phyloP scores from a whole-genome alignment of 1,284 basidiomycete genomes.

The Papiliotrema laurentii region DNA sequence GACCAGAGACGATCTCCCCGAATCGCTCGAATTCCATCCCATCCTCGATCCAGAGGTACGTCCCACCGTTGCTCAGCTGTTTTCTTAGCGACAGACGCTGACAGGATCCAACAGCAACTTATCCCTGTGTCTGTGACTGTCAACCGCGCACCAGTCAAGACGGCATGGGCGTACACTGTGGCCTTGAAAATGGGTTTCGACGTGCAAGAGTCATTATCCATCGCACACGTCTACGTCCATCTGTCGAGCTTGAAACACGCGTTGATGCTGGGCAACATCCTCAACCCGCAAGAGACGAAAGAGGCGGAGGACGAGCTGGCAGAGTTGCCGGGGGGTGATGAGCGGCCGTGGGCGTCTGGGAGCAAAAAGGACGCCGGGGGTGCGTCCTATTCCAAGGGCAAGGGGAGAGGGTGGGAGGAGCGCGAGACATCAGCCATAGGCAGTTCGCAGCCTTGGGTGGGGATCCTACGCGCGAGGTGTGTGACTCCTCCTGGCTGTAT shows the following conservation, averaged over 20 bases:
- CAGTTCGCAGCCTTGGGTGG: slow-evolving; percentile 85
- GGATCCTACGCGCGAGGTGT: slow-evolving; percentile 81
- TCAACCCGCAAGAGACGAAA: slow-evolving; percentile 50
- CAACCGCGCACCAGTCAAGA: slow-evolving; percentile 92
- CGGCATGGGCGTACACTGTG: slow-evolving; percentile 82
- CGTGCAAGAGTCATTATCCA: slow-evolving; percentile 70
- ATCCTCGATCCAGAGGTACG: slow-evolving; percentile 36
- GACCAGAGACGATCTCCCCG: slow-evolving; percentile 15
- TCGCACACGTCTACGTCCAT: slow-evolving; percentile 71
- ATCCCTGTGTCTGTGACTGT: slow-evolving; percentile 61
- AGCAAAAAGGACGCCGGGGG: too few species aligned
- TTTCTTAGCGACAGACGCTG: background rate
- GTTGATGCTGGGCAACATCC: slow-evolving; percentile 65
- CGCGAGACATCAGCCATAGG: slow-evolving; percentile 57
- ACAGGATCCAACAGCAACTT: slow-evolving; percentile 57
- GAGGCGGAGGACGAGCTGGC: slow-evolving; percentile 43
- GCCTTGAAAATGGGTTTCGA: slow-evolving; percentile 80
- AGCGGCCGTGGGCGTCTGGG: background rate
- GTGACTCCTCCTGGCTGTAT: too few species aligned
- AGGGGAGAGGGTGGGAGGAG: slow-evolving; percentile 17
- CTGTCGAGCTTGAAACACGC: slow-evolving; percentile 83
- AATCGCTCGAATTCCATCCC: slow-evolving; percentile 32
- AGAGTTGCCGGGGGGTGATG: slow-evolving; percentile 32
- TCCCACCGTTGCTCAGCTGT: background rate
- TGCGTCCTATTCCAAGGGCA: too few species aligned